A percentile compares a stretch with the other conserved stretches of the same genome.
phyloP scores from a whole-genome alignment of 2,329 filamentous ascomycete genomes.

The Chaetomiaceae sp. region DNA sequence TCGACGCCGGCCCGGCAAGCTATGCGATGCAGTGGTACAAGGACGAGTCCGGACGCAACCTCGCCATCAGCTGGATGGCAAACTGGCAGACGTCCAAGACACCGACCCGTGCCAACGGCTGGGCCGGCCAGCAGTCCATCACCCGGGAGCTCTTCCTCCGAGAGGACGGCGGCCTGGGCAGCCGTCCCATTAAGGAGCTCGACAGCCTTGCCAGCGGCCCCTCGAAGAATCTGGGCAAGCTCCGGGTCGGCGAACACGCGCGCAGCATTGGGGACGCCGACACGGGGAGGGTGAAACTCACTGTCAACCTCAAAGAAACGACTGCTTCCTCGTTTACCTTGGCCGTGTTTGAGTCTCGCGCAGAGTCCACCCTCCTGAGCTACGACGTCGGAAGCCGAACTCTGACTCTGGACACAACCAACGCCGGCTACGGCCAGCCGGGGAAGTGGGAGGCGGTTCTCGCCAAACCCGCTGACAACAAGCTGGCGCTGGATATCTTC shows the following conservation, averaged over 20 bases:
- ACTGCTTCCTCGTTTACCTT: slow-evolving; percentile 27
- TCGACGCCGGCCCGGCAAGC: slow-evolving; percentile 27
- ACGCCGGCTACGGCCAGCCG: slow-evolving; percentile 29
- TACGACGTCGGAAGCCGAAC: slow-evolving; percentile 22
- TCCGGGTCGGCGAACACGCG: slow-evolving; percentile 17
- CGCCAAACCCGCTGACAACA: slow-evolving; percentile 15
- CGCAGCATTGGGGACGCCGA: slow-evolving; percentile 23
- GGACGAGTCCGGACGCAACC: slow-evolving; percentile 27
- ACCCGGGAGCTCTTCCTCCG: slow-evolving; percentile 29
- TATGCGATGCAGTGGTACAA: slow-evolving; percentile 32
- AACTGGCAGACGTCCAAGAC: slow-evolving; percentile 28
- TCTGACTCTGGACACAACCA: slow-evolving; percentile 29
- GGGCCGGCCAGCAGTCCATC: slow-evolving; percentile 28
- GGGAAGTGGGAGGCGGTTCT: slow-evolving; percentile 28
- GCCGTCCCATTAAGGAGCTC: slow-evolving; percentile 25
- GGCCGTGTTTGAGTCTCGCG: slow-evolving; percentile 24
- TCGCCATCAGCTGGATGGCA: slow-evolving; percentile 27
- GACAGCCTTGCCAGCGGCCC: slow-evolving; percentile 21
- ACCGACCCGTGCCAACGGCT: slow-evolving; percentile 29
- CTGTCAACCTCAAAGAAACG: slow-evolving; percentile 24
- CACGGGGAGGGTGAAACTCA: slow-evolving; percentile 26
- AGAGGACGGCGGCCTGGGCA: slow-evolving; percentile 28
- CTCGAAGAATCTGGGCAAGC: slow-evolving; percentile 15
- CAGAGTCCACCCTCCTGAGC: slow-evolving; percentile 25
- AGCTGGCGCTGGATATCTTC: slow-evolving; percentile 29